Conservation (phyloP, 176 grass and related monocot genomes). For the bread wheat (Triticum aestivum) region IWGSC_CS_RefSeq_v2.1 NC_057803.1:300051734-300052233, state of each 20-base stretch:
- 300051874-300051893: constrained; percentile 90
- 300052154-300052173: background rate
- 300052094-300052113: too few species aligned
- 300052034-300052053: background rate
- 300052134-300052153: background rate
- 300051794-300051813: too few species aligned
- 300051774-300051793: too few species aligned
- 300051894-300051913: constrained; percentile 27
- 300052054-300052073: too few species aligned
- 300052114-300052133: too few species aligned
- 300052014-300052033: background rate
- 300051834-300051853: constrained; percentile 20
- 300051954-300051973: background rate
- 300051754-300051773: too few species aligned
- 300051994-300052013: background rate
- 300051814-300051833: background rate
- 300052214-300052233: background rate
- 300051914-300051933: constrained; percentile 21
- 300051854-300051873: constrained; percentile 74
- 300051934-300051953: constrained; percentile 26
- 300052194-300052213: background rate
- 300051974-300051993: background rate
- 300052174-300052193: constrained; percentile 12
- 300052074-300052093: too few species aligned
- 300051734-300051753: too few species aligned